phyloP scores from a whole-genome alignment of 331 rosid genomes.

The Phaseolus coccineus region DNA sequence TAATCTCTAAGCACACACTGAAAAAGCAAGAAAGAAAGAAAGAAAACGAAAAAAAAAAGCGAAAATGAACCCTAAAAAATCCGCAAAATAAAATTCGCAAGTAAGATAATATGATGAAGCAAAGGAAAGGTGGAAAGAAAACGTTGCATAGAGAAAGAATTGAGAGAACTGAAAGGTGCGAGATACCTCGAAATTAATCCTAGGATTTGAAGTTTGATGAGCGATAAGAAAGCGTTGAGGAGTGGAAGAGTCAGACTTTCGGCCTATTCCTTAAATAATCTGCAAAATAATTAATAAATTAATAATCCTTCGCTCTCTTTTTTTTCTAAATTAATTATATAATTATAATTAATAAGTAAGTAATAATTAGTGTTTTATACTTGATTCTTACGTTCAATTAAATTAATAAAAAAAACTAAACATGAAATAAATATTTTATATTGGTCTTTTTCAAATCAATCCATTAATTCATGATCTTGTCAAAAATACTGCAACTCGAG shows the following conservation, averaged over 20 bases:
- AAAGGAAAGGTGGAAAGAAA: neutral
- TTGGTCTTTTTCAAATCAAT: no score
- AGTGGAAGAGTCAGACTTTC: neutral
- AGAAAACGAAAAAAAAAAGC: neutral
- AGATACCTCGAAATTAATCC: conserved; percentile 31
- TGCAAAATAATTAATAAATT: neutral
- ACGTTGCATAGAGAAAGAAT: neutral
- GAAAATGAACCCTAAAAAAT: conserved; percentile 21
- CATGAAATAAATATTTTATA: no score
- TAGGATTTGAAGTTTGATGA: conserved; percentile 42
- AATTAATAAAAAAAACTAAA: no score
- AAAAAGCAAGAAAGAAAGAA: neutral
- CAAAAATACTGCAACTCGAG: no score
- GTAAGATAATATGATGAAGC: neutral
- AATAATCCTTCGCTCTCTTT: no score
- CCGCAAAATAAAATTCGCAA: neutral
- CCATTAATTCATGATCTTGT: no score
- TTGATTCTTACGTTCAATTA: no score
- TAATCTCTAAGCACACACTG: neutral
- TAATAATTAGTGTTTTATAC: no score
- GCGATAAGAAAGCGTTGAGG: neutral
- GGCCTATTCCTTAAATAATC: conserved; percentile 19
- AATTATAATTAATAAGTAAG: no score
- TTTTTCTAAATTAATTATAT: neutral
- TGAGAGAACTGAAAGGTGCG: neutral